Base-by-base conservation (phyloP, 192 early-diverging fungal species). In the Podila clonocystis region DNA sequence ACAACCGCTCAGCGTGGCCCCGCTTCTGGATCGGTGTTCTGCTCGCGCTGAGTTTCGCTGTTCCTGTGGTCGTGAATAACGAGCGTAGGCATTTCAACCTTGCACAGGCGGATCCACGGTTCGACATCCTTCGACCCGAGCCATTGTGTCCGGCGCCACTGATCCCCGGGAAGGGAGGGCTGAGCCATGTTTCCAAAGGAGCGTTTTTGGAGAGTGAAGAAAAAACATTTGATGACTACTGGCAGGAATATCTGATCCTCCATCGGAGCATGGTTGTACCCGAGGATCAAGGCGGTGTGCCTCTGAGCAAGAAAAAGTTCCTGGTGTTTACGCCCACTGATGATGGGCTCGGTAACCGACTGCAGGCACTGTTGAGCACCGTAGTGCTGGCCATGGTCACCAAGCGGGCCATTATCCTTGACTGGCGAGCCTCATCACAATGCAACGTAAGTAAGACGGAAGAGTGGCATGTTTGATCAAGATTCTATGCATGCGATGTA, bases 291-390 rank as follows among this genome's bases (percentile, higher is more conserved):
- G 77, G 76, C 3, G 76, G 76, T 31, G 20, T 73, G 15, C 66
- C 77, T 58, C 50, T 72, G 24, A 30, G 30, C 22, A 22, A 73
- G n/a, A 80, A 80, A 45, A 58, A 61, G 3, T 80, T 69, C 62
- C 26, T 80, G 65, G 50, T 80, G 24, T 80, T 73, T 61, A 65
- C 72, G 26, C 77, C 77, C 20, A 69, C 65, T 13, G 77, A 80
- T 45, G 77, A 80, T 69, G 77, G 77, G 4, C 62, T 80, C 12
- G 77, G 77, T 19, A 80, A 80, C 58, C 70, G 77, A 3, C 33
- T 80, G 41, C 77, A 80, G 49, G 70, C 77, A 0, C 49, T 80
- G 52, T 11, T 80, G 62, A 80, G 77, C 26, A 57, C 77, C 38
- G 77, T 80, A 0, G 77, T 80, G 8, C 45, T 73, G 62, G 77